phyloP scores from a whole-genome alignment of 805 yeast species.

The Candida tammaniensis region DNA sequence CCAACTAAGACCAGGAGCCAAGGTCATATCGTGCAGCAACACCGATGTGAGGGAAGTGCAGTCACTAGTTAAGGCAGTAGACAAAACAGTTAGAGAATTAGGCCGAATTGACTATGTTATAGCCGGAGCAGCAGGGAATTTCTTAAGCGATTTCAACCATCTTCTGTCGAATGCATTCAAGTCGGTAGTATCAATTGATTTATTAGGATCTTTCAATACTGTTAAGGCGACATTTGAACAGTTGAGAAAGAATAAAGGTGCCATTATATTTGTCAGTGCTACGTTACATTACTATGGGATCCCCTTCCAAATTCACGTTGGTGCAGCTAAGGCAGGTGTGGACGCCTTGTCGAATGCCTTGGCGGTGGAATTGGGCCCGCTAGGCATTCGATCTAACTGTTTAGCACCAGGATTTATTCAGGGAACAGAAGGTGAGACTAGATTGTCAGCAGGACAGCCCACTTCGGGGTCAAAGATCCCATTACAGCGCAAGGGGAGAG shows the following conservation, averaged over 20 bases:
- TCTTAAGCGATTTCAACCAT: slow-evolving; percentile 41
- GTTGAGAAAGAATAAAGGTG: slow-evolving; percentile 38
- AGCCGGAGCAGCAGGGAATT: slow-evolving; percentile 47
- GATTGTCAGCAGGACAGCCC: slow-evolving; percentile 43
- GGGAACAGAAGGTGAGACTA: slow-evolving; percentile 78
- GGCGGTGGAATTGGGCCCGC: slow-evolving; percentile 88
- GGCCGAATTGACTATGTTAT: slow-evolving; percentile 44
- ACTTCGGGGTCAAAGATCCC: slow-evolving; percentile 48
- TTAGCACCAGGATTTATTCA: slow-evolving; percentile 90
- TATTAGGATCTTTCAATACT: slow-evolving; percentile 41
- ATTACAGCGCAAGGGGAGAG: slow-evolving; percentile 62
- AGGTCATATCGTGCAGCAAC: slow-evolving; percentile 64
- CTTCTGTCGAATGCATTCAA: slow-evolving; percentile 42
- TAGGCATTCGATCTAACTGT: slow-evolving; percentile 79
- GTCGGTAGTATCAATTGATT: slow-evolving; percentile 37
- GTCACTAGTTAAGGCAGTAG: slow-evolving; percentile 60
- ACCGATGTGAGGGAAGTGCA: slow-evolving; percentile 74
- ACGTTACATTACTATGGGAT: slow-evolving; percentile 44
- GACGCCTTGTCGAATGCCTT: slow-evolving; percentile 81
- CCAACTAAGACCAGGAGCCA: slow-evolving; percentile 50
- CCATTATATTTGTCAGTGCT: slow-evolving; percentile 46
- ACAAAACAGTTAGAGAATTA: slow-evolving; percentile 46
- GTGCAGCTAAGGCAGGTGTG: slow-evolving; percentile 96
- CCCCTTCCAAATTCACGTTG: slow-evolving; percentile 74
- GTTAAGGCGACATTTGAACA: slow-evolving; percentile 38